Evolutionary conservation across 352 stramenopile species (phyloP), one percentile per base, ranked within the genome.

Genomic region (Pythium sukuiense): DNA sequence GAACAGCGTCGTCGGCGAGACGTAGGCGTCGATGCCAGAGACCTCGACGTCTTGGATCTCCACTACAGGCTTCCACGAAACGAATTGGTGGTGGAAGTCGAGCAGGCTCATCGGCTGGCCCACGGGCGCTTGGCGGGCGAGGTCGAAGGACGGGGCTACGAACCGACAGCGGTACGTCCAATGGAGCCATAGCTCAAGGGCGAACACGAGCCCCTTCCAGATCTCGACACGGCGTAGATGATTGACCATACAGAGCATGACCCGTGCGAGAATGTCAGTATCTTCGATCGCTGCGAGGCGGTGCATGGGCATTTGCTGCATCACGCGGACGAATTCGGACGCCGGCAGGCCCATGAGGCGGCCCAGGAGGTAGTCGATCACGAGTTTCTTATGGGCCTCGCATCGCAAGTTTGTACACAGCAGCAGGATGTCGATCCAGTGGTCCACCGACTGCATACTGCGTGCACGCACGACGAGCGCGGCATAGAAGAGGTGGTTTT

Each of bases 391-490:
- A 41, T 72, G 60, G 5, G 33, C 20, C 8, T 62, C 46, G 37
- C 76, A 65, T 0, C 59, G 35, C n/a, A 90, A 30, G 14, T 39
- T 64, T 0, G 58, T 74, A 33, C 70, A 71, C 2, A 41, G 33
- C 12, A 77, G 14, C 43, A 90, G 18, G 9, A 88, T 61, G 7
- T 74, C 54, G 55, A 90, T 80, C 84, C 84, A 92, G 27, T 79
- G 76, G 14, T 53, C 41, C 0, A 64, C 70, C 6, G 69, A 77
- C 7, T 59, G 16, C 11, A 82, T 55, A 7, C 64, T 56, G 29
- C 68, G 60, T 45, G 78, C 77, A 20, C 68, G 67, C 9, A 79
- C 33, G 0, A 63, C n/a, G 2, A 92, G 68, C n/a, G 71, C 76
- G 0, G 57, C 60, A 58, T 79, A 80, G 16, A 84, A 74, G 2